These are phyloP conservation scores for Pseudocercospora vitis DNA, from an alignment of 2,329 filamentous ascomycete species.

Conservation along the genomic window DNA sequence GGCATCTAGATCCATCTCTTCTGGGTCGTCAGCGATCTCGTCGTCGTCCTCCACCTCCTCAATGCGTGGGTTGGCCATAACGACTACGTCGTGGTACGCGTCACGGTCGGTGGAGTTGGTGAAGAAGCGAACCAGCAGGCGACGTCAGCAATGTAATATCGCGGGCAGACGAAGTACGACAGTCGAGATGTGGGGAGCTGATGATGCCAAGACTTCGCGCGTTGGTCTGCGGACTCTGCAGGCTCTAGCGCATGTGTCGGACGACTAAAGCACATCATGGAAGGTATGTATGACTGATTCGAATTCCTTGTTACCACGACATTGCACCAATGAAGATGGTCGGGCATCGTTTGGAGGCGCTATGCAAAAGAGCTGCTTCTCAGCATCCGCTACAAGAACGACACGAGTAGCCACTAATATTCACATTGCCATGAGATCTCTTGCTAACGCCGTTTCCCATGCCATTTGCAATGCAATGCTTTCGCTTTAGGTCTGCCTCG, in stretches of 20 bases:
- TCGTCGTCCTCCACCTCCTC: slow-evolving; percentile 91
- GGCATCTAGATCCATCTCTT: slow-evolving; percentile 79
- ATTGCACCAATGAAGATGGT: neutral
- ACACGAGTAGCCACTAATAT: slow-evolving; percentile 4
- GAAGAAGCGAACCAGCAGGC: too few relatives aligned
- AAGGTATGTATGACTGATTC: too few relatives aligned
- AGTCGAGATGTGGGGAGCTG: too few relatives aligned
- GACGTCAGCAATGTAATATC: too few relatives aligned
- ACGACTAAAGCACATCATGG: too few relatives aligned
- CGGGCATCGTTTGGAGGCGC: neutral
- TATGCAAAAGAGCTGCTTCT: slow-evolving; percentile 5
- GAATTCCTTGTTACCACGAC: too few relatives aligned
- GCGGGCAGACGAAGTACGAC: too few relatives aligned
- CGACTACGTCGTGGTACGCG: slow-evolving; percentile 23
- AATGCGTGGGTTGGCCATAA: slow-evolving; percentile 80
- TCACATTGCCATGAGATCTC: neutral
- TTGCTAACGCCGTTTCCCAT: slow-evolving; percentile 19
- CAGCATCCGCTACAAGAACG: slow-evolving; percentile 6
- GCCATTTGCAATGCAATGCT: slow-evolving; percentile 16
- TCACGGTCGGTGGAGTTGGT: neutral
- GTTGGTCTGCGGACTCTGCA: neutral
- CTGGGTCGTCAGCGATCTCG: slow-evolving; percentile 68
- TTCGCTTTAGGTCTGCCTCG: slow-evolving; percentile 7
- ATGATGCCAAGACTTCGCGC: neutral
- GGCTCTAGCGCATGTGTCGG: neutral